Conservation (phyloP, 306 rosid species). For the Sindora glabra region DNA sequence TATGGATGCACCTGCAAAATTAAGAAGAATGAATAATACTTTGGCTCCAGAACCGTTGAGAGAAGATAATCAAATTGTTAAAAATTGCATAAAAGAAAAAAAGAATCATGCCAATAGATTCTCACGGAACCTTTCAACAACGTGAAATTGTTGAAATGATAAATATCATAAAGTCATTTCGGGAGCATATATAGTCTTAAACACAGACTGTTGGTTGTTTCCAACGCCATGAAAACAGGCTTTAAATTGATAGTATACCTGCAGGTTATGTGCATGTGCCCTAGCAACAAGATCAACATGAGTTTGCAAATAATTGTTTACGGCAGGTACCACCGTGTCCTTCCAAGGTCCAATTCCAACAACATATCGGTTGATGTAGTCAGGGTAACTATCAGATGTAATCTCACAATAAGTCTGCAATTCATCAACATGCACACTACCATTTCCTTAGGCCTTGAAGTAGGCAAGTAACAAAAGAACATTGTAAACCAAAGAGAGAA, state of each 20-base stretch:
- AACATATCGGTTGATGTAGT: conserved; percentile 61
- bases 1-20: conserved; percentile 82
- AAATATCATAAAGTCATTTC: too few species aligned
- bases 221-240: neutral
- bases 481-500: neutral
- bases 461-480: neutral
- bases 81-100: neutral
- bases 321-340: conserved; percentile 67
- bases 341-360: conserved; percentile 98
- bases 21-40: neutral
- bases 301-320: conserved; percentile 35
- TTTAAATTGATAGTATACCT: conserved; percentile 36
- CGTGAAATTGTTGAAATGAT: too few species aligned
- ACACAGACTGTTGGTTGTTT: neutral
- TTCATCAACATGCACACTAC: neutral
- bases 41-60: neutral
- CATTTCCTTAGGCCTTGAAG: conserved; percentile 8
- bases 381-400: conserved; percentile 62
- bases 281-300: conserved; percentile 68
- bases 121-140: too few species aligned
- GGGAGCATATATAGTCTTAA: too few species aligned
- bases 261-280: conserved; percentile 81
- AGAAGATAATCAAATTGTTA: neutral
- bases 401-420: conserved; percentile 92
- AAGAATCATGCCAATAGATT: neutral